Conservation (phyloP, 2,329 filamentous ascomycete genomes). For the Passalora sequoiae region DNA sequence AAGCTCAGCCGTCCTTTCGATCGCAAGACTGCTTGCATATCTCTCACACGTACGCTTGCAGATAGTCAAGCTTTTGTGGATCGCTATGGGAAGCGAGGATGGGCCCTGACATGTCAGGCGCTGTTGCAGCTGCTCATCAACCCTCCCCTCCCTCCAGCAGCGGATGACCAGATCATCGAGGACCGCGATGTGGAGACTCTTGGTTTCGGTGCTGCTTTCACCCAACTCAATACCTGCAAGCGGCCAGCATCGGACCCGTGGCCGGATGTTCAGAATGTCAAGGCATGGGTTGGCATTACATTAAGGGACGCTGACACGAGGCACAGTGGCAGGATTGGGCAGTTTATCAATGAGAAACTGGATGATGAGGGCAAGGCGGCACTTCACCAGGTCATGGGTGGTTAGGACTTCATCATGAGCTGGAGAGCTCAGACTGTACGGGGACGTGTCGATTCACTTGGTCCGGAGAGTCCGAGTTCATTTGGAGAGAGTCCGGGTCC, state of each 20-base stretch:
- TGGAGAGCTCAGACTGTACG: too few species aligned
- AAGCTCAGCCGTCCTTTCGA: constrained; percentile 83
- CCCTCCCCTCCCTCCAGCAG: constrained; percentile 65
- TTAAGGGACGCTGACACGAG: constrained; percentile 71
- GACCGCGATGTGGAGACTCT: constrained; percentile 94
- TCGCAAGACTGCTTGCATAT: constrained; percentile 88
- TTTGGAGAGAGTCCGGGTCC: too few species aligned
- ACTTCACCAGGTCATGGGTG: constrained; percentile 37
- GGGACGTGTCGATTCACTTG: too few species aligned
- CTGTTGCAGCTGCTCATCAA: constrained; percentile 85
- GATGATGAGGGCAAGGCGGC: constrained; percentile 38
- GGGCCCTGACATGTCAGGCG: constrained; percentile 84
- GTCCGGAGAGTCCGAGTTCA: too few species aligned
- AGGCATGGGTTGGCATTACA: constrained; percentile 75
- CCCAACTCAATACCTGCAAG: constrained; percentile 84
- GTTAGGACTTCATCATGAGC: too few species aligned
- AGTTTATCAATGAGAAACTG: constrained; percentile 68
- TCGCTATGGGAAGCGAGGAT: constrained; percentile 68
- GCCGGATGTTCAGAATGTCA: constrained; percentile 74
- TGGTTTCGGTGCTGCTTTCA: constrained; percentile 91
- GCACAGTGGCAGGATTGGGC: constrained; percentile 64
- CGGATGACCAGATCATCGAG: constrained; percentile 67
- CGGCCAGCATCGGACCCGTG: constrained; percentile 71
- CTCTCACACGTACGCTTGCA: constrained; percentile 84
- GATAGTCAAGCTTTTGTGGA: constrained; percentile 79